These are phyloP conservation scores for Hypoxylon sp. DNA, from an alignment of 2,329 filamentous ascomycete species.

Conservation along the genomic window DNA sequence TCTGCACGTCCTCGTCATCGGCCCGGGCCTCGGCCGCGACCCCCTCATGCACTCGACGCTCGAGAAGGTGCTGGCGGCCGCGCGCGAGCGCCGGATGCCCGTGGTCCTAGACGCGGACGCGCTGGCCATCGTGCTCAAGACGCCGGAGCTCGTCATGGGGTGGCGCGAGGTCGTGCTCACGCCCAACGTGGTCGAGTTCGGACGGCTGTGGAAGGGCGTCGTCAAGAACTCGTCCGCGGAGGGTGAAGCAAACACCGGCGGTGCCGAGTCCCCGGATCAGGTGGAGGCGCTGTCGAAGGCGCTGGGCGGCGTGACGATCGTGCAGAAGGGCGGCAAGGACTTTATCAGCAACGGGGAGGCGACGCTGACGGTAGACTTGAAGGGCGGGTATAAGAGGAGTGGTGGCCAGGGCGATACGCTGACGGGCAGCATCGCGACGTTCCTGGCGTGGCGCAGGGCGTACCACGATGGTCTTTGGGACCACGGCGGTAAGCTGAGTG, in stretches of 20 bases:
- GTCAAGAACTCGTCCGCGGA: conserved; percentile 60
- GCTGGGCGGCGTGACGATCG: conserved; percentile 87
- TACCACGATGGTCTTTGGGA: conserved; percentile 89
- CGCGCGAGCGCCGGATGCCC: conserved; percentile 76
- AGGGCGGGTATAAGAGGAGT: conserved; percentile 87
- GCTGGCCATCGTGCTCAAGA: conserved; percentile 78
- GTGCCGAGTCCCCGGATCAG: conserved; percentile 54
- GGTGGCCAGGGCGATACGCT: conserved; percentile 96
- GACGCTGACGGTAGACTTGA: conserved; percentile 80
- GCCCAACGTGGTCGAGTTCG: conserved; percentile 95
- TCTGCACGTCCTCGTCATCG: conserved; percentile 91
- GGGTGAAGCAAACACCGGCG: conserved; percentile 50
- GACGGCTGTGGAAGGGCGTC: conserved; percentile 80
- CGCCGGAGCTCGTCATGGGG: conserved; percentile 81
- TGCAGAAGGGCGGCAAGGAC: conserved; percentile 89
- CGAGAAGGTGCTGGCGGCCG: conserved; percentile 80
- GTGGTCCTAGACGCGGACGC: conserved; percentile 95
- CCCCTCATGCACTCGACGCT: conserved; percentile 90
- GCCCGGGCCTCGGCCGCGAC: conserved; percentile 91
- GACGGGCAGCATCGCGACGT: conserved; percentile 88
- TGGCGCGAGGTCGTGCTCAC: conserved; percentile 90
- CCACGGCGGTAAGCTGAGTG: conserved; percentile 61
- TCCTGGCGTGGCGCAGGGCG: conserved; percentile 87
- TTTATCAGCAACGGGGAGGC: conserved; percentile 82
- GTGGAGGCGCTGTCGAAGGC: conserved; percentile 77